Conservation (phyloP, 495 filamentous ascomycete genomes). For the Tetracladium setigerum region DNA sequence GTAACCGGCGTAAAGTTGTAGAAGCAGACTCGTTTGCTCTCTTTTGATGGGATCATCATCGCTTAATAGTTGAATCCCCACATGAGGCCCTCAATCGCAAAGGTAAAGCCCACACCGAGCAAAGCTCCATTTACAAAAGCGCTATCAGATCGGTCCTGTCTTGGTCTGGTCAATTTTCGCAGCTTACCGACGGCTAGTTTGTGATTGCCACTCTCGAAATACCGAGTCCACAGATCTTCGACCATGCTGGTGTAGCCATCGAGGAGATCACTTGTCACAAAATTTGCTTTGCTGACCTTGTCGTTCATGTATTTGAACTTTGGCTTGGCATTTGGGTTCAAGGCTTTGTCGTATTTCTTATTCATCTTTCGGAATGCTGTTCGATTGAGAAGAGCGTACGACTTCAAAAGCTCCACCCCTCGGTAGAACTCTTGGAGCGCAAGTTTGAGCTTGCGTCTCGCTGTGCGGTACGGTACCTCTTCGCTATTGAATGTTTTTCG, state of each 20-base stretch:
- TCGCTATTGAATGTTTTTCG: not conserved
- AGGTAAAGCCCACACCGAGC: constrained; percentile 61
- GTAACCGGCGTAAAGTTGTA: constrained; percentile 23
- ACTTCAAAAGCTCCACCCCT: constrained; percentile 63
- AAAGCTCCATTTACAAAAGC: constrained; percentile 72
- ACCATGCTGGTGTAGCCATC: constrained; percentile 66
- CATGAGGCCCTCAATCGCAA: constrained; percentile 66
- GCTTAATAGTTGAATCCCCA: constrained; percentile 49
- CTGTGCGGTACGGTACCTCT: constrained; percentile 15
- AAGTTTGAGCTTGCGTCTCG: constrained; percentile 61
- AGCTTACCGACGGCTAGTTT: constrained; percentile 83
- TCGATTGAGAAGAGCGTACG: constrained; percentile 59
- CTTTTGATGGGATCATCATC: too few relatives aligned
- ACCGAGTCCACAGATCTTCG: constrained; percentile 83
- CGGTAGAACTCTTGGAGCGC: constrained; percentile 68
- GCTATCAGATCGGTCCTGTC: constrained; percentile 60
- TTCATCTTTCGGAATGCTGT: constrained; percentile 73
- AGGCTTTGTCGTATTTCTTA: constrained; percentile 68
- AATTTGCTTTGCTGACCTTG: constrained; percentile 79
- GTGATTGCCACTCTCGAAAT: constrained; percentile 79
- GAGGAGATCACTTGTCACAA: constrained; percentile 71
- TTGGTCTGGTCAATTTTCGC: constrained; percentile 53
- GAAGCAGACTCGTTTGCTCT: too few relatives aligned
- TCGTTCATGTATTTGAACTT: constrained; percentile 53
- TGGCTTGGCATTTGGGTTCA: too few relatives aligned